These are phyloP conservation scores for Populus tomentosa DNA, from an alignment of 441 rosid genomes.

Conservation along the genomic window DNA sequence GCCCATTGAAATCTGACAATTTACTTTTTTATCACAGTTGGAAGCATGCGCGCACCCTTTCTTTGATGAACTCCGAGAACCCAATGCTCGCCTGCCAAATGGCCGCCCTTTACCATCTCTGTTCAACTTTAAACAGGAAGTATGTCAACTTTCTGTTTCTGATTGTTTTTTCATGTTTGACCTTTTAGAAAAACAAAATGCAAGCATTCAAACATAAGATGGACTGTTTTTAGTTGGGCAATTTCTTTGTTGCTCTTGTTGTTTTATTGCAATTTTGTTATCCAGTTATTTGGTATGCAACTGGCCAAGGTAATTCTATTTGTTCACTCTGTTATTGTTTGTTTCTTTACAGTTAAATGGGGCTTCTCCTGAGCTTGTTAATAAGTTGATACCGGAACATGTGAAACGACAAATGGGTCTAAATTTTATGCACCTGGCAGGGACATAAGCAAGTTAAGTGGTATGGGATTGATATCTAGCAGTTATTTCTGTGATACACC, in stretches of 20 bases:
- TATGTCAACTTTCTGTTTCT: conserved; percentile 18
- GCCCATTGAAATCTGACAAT: background rate
- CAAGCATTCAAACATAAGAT: background rate
- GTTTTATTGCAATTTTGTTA: background rate
- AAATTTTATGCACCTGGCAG: conserved; percentile 60
- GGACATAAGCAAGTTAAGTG: conserved; percentile 28
- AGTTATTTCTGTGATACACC: conserved; percentile 22
- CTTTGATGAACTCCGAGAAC: conserved; percentile 48
- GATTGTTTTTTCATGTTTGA: background rate
- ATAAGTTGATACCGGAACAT: conserved; percentile 89
- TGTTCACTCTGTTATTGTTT: background rate
- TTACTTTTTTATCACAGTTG: conserved; percentile 21
- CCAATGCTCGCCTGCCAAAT: conserved; percentile 40
- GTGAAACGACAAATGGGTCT: conserved; percentile 70
- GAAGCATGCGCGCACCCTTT: conserved; percentile 47
- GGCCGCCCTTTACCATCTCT: conserved; percentile 44
- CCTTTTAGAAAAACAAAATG: background rate
- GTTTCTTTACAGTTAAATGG: conserved; percentile 46
- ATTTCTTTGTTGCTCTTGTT: background rate
- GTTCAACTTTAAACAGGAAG: conserved; percentile 63
- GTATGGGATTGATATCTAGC: conserved; percentile 18
- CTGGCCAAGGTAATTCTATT: background rate
- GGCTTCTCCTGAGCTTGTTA: conserved; percentile 77
- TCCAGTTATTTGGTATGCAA: background rate
- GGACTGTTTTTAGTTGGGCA: background rate